phyloP scores from a whole-genome alignment of 768 basidiomycete genomes.

The Paxillus rubicundulus region DNA sequence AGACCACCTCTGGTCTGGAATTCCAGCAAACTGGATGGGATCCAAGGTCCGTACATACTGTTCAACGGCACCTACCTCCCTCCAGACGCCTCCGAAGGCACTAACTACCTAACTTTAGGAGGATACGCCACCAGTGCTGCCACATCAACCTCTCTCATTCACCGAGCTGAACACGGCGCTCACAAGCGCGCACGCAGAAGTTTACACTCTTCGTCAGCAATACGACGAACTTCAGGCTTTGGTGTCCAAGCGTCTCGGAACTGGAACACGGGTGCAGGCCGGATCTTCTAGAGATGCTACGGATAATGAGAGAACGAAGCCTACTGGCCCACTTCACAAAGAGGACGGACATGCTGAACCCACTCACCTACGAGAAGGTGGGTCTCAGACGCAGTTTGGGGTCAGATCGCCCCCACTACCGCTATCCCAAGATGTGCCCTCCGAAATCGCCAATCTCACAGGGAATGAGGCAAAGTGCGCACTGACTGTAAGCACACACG shows the following conservation, averaged over 20 bases:
- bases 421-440: constrained; percentile 2
- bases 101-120: constrained; percentile 12
- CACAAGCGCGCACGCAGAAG: constrained; percentile 21
- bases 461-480: constrained; percentile 22
- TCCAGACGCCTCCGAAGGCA: no score
- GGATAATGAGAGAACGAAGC: background rate
- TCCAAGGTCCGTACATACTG: constrained; percentile 8
- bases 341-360: background rate
- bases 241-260: constrained; percentile 15
- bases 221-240: constrained; percentile 24
- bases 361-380: background rate
- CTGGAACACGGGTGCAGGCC: background rate
- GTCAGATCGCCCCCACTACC: background rate
- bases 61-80: no score
- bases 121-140: background rate
- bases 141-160: constrained; percentile 19
- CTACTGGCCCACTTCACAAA: background rate
- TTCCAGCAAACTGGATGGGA: constrained; percentile 3
- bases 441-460: constrained; percentile 19
- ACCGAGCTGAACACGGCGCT: constrained; percentile 26
- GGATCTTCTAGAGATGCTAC: background rate
- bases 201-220: constrained; percentile 21
- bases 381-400: background rate
- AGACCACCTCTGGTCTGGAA: constrained; percentile 13
- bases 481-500: constrained; percentile 17